Percentiles rank a stretch among this genome's conserved stretches.
Evolutionary conservation across 1,284 basidiomycete species (phyloP).

Genomic region (Polyporus tsugae): DNA sequence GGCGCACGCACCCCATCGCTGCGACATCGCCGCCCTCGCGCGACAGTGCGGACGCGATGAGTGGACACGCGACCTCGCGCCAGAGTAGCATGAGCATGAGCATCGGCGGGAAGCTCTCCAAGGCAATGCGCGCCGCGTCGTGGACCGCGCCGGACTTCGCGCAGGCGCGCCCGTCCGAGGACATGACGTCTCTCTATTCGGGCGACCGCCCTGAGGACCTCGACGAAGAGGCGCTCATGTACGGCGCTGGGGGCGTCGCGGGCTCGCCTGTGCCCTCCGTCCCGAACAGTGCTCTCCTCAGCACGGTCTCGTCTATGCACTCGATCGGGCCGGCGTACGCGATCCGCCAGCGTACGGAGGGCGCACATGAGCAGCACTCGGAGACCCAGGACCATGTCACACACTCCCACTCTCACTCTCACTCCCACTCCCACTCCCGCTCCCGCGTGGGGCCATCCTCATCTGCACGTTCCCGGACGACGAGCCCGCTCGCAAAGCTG

Average conservation of each 20-base stretch:
- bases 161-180: constrained; percentile 50
- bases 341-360: constrained; percentile 36
- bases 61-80: constrained; percentile 35
- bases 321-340: constrained; percentile 39
- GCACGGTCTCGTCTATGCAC: constrained; percentile 41
- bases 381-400: constrained; percentile 30
- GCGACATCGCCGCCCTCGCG: constrained; percentile 34
- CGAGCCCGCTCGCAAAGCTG: constrained; percentile 51
- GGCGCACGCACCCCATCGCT: constrained; percentile 18
- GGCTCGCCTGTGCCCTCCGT: constrained; percentile 50
- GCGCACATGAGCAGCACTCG: constrained; percentile 32
- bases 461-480: constrained; percentile 41
- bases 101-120: constrained; percentile 40
- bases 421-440: background rate
- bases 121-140: constrained; percentile 67
- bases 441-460: constrained; percentile 5
- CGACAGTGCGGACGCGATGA: constrained; percentile 46
- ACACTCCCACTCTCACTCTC: background rate
- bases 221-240: constrained; percentile 56
- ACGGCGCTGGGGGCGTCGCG: constrained; percentile 62
- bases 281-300: constrained; percentile 45
- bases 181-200: constrained; percentile 60
- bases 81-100: constrained; percentile 42
- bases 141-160: constrained; percentile 56
- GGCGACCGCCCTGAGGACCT: constrained; percentile 51